A percentile compares a stretch with the other conserved stretches of the same genome.
These are phyloP conservation scores for Clathrospora elynae DNA, from an alignment of 2,329 filamentous ascomycete species.

Conservation along the genomic window DNA sequence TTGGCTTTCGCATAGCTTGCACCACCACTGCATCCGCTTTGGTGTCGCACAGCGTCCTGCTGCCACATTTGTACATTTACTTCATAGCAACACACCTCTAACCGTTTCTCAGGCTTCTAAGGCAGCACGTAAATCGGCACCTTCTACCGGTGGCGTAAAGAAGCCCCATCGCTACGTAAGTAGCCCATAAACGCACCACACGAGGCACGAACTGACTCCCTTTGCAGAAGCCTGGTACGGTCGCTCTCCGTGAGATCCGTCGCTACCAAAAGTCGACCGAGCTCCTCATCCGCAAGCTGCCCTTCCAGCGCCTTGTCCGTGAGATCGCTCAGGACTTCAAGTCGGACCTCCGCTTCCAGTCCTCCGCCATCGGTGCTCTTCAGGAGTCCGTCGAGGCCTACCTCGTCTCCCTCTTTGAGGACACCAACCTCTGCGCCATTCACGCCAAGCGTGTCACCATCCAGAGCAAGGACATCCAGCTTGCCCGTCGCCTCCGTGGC, in stretches of 20 bases:
- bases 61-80: too few relatives aligned
- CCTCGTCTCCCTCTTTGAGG: constrained; percentile 93
- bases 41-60: constrained; percentile 16
- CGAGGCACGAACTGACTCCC: too few relatives aligned
- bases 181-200: too few relatives aligned
- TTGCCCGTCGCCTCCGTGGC: constrained; percentile 68
- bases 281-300: constrained; percentile 78
- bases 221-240: constrained; percentile 69
- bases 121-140: constrained; percentile 97
- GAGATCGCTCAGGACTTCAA: constrained; percentile 71
- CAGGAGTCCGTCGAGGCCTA: constrained; percentile 98
- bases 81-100: background rate
- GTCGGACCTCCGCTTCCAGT: constrained; percentile 89
- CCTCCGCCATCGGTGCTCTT: constrained; percentile 87
- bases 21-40: constrained; percentile 25
- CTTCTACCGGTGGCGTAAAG: constrained; percentile 79
- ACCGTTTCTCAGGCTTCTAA: constrained; percentile 77
- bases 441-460: constrained; percentile 97
- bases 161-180: constrained; percentile 62
- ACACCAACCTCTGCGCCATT: constrained; percentile 93
- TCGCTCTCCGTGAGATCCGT: constrained; percentile 89
- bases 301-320: constrained; percentile 78
- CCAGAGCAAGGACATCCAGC: constrained; percentile 95
- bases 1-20: constrained; percentile 20
- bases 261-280: constrained; percentile 89